Conservation (phyloP, 1,284 basidiomycete genomes). For the Ceratobasidium sp. region DNA sequence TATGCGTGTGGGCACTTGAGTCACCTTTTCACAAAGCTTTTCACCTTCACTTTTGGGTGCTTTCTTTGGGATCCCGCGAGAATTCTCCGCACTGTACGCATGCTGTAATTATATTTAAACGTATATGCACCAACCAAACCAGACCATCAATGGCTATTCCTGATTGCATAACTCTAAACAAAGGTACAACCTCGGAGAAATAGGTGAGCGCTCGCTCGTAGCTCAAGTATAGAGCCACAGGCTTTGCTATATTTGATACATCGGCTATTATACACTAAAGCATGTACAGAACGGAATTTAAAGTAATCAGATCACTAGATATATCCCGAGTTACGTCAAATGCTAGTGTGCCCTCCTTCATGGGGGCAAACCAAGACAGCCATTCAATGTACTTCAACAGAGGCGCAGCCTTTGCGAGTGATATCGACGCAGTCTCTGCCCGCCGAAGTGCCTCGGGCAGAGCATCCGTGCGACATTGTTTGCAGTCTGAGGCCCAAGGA, state of each 20-base stretch:
- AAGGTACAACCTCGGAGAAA: constrained; percentile 1
- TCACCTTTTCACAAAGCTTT: not conserved
- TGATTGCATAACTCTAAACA: not conserved
- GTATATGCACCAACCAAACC: not conserved
- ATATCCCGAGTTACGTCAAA: constrained; percentile 29
- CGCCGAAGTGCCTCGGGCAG: constrained; percentile 23
- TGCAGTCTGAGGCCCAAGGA: constrained; percentile 37
- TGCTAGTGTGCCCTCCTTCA: constrained; percentile 32
- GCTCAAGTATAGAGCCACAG: not conserved
- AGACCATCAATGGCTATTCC: not conserved
- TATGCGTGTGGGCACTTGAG: not conserved
- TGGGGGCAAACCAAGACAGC: constrained; percentile 39
- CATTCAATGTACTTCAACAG: constrained; percentile 26
- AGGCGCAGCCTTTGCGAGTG: constrained; percentile 21
- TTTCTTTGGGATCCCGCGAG: not conserved
- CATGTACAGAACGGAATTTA: constrained; percentile 24
- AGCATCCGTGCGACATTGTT: constrained; percentile 35
- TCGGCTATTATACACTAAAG: constrained; percentile 21
- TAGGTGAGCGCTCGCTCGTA: not conserved
- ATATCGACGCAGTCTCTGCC: constrained; percentile 17
- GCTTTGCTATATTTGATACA: not conserved
- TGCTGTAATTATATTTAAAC: constrained; percentile 5
- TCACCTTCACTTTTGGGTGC: not conserved
- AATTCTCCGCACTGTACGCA: not conserved
- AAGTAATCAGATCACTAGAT: constrained; percentile 19